Percentiles rank a stretch among this genome's conserved stretches.
Evolutionary conservation across 1,284 basidiomycete genomes (phyloP).

Genomic region (Exobasidium rhododendri): DNA sequence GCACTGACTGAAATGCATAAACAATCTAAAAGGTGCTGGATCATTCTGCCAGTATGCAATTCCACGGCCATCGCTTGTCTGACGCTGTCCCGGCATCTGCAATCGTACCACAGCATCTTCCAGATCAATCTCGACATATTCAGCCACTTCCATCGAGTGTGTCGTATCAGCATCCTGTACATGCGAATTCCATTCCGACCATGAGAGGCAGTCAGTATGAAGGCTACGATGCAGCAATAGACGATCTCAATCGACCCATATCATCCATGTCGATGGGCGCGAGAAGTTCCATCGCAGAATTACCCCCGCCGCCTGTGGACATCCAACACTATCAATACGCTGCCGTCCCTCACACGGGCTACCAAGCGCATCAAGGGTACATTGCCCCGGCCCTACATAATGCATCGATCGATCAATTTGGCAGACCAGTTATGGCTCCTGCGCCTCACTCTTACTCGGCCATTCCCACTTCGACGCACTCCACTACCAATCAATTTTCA

Average conservation of each 20-base stretch:
- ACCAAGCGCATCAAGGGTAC: neutral
- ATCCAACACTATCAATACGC: neutral
- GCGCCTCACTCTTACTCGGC: neutral
- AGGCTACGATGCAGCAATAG: neutral
- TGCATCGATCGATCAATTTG: conserved; percentile 3
- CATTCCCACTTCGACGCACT: neutral
- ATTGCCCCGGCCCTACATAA: neutral
- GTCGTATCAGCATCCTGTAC: neutral
- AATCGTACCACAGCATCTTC: neutral
- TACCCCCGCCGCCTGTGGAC: neutral
- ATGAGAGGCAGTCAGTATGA: conserved; percentile 3
- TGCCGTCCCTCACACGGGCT: neutral
- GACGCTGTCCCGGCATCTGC: conserved; percentile 1
- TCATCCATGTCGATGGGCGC: conserved; percentile 15
- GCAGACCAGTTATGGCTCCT: conserved; percentile 2
- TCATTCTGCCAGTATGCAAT: neutral
- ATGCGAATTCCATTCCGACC: conserved; percentile 8
- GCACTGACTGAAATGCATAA: too few species aligned
- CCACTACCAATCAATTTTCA: neutral
- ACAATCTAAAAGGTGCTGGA: too few species aligned
- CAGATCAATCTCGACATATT: neutral
- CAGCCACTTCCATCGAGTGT: neutral
- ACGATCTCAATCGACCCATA: conserved; percentile 17
- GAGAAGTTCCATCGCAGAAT: neutral
- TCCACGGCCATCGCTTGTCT: conserved; percentile 2